phyloP scores from a whole-genome alignment of 2,329 filamentous ascomycete genomes.

The Lasiodiplodia citricola region DNA sequence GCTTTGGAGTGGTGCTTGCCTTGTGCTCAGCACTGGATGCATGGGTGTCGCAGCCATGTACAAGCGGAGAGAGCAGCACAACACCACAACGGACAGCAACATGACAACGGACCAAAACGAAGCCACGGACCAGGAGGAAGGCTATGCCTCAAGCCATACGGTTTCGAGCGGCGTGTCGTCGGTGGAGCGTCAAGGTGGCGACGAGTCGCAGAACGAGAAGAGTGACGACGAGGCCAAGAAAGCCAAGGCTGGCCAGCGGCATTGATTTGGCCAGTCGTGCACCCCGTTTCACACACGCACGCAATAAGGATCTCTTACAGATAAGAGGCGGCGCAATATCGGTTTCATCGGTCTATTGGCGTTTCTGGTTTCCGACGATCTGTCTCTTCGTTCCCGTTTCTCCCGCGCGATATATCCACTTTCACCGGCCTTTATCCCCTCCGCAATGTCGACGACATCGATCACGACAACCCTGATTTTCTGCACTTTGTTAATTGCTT shows the following conservation, averaged over 20 bases:
- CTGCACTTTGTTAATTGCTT: not conserved
- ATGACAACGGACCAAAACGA: not conserved
- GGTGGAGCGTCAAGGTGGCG: not conserved
- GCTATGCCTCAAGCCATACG: constrained; percentile 3
- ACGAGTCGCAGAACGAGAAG: not conserved
- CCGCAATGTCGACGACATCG: not conserved
- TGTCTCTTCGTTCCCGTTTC: not conserved
- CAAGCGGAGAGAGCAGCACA: not conserved
- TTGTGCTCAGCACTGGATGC: constrained; percentile 49
- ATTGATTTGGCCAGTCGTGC: not conserved
- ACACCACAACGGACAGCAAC: not conserved
- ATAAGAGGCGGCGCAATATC: not conserved
- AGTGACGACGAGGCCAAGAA: constrained; percentile 8
- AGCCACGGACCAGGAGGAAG: not conserved
- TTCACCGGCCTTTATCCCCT: not conserved
- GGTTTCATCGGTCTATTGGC: not conserved
- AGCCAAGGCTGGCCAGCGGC: not conserved
- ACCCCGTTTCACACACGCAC: not conserved
- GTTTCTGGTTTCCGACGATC: not conserved
- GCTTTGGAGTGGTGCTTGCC: constrained; percentile 52
- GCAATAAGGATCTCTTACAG: not conserved
- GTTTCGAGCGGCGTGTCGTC: constrained; percentile 18
- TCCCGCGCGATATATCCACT: not conserved
- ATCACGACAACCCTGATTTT: not conserved
- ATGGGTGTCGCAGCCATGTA: constrained; percentile 44